phyloP scores from a whole-genome alignment of 2,329 filamentous ascomycete species.

The Xylogone sp. region DNA sequence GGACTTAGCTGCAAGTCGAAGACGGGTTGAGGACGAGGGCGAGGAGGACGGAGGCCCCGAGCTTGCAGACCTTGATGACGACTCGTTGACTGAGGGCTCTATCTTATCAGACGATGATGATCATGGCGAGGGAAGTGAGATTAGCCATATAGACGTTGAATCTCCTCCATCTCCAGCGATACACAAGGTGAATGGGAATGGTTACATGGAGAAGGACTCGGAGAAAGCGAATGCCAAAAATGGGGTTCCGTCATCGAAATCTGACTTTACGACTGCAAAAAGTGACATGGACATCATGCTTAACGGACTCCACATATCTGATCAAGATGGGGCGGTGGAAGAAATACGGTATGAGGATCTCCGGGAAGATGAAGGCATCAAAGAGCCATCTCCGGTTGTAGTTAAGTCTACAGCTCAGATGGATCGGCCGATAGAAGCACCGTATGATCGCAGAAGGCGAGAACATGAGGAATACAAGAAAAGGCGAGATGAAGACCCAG shows the following conservation, averaged over 20 bases:
- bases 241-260: slow-evolving; percentile 30
- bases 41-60: slow-evolving; percentile 62
- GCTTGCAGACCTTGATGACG: slow-evolving; percentile 56
- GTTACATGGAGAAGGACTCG: slow-evolving; percentile 25
- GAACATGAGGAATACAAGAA: slow-evolving; percentile 91
- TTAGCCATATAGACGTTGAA: slow-evolving; percentile 59
- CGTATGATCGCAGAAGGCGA: slow-evolving; percentile 68
- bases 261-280: slow-evolving; percentile 33
- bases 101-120: slow-evolving; percentile 59
- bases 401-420: slow-evolving; percentile 34
- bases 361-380: slow-evolving; percentile 19
- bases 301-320: slow-evolving; percentile 37
- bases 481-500: slow-evolving; percentile 82
- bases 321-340: slow-evolving; percentile 16
- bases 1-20: slow-evolving; percentile 63
- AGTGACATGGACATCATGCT: slow-evolving; percentile 57
- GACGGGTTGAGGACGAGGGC: slow-evolving; percentile 66
- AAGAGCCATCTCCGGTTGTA: slow-evolving; percentile 22
- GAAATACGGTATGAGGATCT: slow-evolving; percentile 29
- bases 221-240: slow-evolving; percentile 21
- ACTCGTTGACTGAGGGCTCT: slow-evolving; percentile 63
- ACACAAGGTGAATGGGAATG: slow-evolving; percentile 30
- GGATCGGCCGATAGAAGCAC: slow-evolving; percentile 48
- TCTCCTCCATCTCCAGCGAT: slow-evolving; percentile 35
- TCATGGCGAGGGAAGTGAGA: slow-evolving; percentile 57